phyloP scores from a whole-genome alignment of 108 stramenopile genomes.

The Chaetoceros tenuissimus region DNA sequence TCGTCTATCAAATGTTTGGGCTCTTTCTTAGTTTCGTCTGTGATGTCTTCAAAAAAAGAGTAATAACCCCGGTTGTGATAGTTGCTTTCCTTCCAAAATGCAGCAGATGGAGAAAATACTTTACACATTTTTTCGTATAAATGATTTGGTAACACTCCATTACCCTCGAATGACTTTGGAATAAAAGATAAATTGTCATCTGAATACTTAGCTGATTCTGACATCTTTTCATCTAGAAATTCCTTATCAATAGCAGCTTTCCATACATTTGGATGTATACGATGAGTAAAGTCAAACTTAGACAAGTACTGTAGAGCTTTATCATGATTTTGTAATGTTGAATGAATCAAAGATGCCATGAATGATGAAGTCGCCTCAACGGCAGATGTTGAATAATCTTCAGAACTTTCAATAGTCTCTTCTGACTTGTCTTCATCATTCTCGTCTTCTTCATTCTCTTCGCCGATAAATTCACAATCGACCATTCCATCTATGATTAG shows the following conservation, averaged over 20 bases:
- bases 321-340: conserved; percentile 50
- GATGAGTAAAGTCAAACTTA: conserved; percentile 62
- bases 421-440: conserved; percentile 27
- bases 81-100: conserved; percentile 67
- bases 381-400: conserved; percentile 44
- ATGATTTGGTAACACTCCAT: conserved; percentile 34
- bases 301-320: conserved; percentile 36
- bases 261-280: conserved; percentile 83
- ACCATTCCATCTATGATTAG: conserved; percentile 55
- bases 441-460: conserved; percentile 26
- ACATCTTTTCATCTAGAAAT: background rate
- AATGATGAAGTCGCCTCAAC: conserved; percentile 72
- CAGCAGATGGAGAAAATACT: conserved; percentile 55
- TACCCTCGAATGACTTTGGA: conserved; percentile 5
- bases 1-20: conserved; percentile 58
- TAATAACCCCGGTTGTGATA: conserved; percentile 71
- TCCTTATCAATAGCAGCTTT: conserved; percentile 3
- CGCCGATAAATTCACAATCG: conserved; percentile 44
- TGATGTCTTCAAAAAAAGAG: conserved; percentile 60
- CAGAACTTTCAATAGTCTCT: conserved; percentile 12
- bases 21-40: conserved; percentile 6
- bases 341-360: conserved; percentile 67
- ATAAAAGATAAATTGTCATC: conserved; percentile 2
- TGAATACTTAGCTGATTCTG: background rate
- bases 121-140: conserved; percentile 46